phyloP scores from a whole-genome alignment of 2,329 filamentous ascomycete genomes.

The Phoma sp. region DNA sequence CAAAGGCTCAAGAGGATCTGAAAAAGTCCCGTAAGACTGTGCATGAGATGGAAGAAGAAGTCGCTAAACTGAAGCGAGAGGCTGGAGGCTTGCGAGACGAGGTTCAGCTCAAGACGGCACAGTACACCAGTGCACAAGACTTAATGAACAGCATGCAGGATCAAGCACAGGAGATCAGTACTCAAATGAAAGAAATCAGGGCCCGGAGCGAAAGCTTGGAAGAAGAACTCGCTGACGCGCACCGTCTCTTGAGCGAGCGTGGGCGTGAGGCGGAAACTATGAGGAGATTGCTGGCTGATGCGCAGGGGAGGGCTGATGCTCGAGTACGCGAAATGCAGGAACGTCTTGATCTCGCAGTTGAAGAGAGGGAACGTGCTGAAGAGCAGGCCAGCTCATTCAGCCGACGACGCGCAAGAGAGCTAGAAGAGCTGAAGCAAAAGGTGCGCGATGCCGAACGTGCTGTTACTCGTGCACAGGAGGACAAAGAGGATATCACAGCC shows the following conservation, averaged over 20 bases:
- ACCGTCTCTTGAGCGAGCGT: constrained; percentile 83
- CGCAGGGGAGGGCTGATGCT: constrained; percentile 79
- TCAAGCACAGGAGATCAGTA: constrained; percentile 83
- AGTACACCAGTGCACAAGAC: constrained; percentile 84
- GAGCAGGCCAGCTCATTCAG: constrained; percentile 83
- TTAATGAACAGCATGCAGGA: constrained; percentile 92
- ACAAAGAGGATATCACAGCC: constrained; percentile 78
- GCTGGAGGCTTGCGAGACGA: constrained; percentile 75
- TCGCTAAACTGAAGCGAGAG: constrained; percentile 71
- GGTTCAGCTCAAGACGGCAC: constrained; percentile 79
- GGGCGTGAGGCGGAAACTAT: constrained; percentile 94
- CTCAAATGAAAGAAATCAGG: constrained; percentile 89
- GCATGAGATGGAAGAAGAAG: constrained; percentile 76
- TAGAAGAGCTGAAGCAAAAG: constrained; percentile 82
- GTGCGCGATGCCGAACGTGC: constrained; percentile 82
- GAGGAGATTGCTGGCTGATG: constrained; percentile 84
- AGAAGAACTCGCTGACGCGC: constrained; percentile 88
- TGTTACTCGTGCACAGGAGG: constrained; percentile 71
- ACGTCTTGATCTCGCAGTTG: constrained; percentile 86
- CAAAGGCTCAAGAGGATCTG: constrained; percentile 74
- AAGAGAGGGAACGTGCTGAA: constrained; percentile 90
- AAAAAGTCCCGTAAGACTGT: constrained; percentile 62
- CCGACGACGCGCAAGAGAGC: constrained; percentile 77
- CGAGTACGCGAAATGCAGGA: constrained; percentile 88
- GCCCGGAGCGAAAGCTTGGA: constrained; percentile 84